Conservation (phyloP, 73 alveolate genomes). For the Tetrahymena borealis region DNA sequence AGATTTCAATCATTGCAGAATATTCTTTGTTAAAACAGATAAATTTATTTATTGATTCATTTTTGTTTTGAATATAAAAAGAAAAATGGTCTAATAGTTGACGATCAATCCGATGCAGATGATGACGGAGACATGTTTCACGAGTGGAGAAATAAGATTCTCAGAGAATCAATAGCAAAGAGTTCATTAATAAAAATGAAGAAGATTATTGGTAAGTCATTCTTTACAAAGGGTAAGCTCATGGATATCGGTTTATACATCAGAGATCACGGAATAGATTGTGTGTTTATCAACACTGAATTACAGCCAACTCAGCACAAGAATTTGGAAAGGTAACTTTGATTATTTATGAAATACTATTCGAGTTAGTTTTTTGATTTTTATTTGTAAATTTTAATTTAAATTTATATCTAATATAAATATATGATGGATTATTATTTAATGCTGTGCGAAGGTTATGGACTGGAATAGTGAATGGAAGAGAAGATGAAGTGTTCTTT, state of each 20-base stretch:
- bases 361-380: neutral
- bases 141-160: slow-evolving; percentile 64
- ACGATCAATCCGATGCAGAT: slow-evolving; percentile 1
- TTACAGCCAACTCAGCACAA: slow-evolving; percentile 66
- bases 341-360: neutral
- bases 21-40: neutral
- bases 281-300: slow-evolving; percentile 62
- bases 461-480: slow-evolving; percentile 39
- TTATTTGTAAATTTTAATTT: slow-evolving; percentile 16
- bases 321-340: slow-evolving; percentile 63
- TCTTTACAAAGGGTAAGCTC: slow-evolving; percentile 71
- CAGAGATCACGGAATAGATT: slow-evolving; percentile 50
- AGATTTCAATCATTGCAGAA: too few species aligned
- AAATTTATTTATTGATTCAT: neutral
- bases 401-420: neutral
- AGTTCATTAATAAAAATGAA: slow-evolving; percentile 62
- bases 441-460: slow-evolving; percentile 5
- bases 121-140: slow-evolving; percentile 49
- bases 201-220: slow-evolving; percentile 49
- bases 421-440: neutral
- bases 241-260: slow-evolving; percentile 55
- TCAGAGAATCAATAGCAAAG: slow-evolving; percentile 63
- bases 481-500: slow-evolving; percentile 44
- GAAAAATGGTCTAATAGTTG: neutral
- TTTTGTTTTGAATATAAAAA: too few species aligned